A percentile compares a stretch with the other conserved stretches of the same genome.
Evolutionary conservation across 1,284 basidiomycete genomes (phyloP).

Genomic region (Coriolopsis trogii): DNA sequence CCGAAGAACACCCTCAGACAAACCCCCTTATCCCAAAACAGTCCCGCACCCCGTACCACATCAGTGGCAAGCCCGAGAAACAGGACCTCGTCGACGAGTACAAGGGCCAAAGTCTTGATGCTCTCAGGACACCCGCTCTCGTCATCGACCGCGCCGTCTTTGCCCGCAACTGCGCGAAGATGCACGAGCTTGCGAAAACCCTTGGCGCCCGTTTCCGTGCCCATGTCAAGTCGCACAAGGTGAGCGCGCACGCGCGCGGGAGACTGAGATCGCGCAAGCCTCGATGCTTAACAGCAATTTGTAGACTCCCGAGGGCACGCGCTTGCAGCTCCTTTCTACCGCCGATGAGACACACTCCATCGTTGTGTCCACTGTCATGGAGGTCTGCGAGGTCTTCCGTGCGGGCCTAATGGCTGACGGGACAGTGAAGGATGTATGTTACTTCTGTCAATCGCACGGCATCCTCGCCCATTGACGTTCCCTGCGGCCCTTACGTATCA

Average conservation of each 20-base stretch:
- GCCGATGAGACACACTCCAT: conserved; percentile 59
- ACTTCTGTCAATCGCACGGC: background rate
- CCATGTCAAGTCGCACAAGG: conserved; percentile 87
- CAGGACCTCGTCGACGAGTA: conserved; percentile 60
- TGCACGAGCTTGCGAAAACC: conserved; percentile 65
- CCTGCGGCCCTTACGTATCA: conserved; percentile 33
- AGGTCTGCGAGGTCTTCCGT: conserved; percentile 75
- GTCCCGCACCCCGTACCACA: conserved; percentile 46
- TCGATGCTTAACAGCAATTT: too few species aligned
- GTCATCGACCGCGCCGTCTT: conserved; percentile 77
- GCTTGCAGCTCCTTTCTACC: conserved; percentile 64
- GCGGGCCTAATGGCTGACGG: conserved; percentile 73
- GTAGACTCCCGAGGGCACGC: conserved; percentile 75
- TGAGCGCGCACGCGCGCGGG: conserved; percentile 28
- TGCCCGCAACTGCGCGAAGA: conserved; percentile 70
- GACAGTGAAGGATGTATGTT: conserved; percentile 73
- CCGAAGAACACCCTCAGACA: conserved; percentile 19
- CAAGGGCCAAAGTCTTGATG: conserved; percentile 57
- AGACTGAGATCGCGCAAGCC: background rate
- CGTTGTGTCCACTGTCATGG: conserved; percentile 80
- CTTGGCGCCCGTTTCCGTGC: conserved; percentile 77
- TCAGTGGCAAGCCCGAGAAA: conserved; percentile 52
- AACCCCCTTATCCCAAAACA: conserved; percentile 24
- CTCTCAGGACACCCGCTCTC: conserved; percentile 76
- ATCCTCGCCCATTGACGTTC: background rate